Base-by-base conservation (phyloP, 2,329 filamentous ascomycete genomes). In the Ceratocystis albifundus region DNA sequence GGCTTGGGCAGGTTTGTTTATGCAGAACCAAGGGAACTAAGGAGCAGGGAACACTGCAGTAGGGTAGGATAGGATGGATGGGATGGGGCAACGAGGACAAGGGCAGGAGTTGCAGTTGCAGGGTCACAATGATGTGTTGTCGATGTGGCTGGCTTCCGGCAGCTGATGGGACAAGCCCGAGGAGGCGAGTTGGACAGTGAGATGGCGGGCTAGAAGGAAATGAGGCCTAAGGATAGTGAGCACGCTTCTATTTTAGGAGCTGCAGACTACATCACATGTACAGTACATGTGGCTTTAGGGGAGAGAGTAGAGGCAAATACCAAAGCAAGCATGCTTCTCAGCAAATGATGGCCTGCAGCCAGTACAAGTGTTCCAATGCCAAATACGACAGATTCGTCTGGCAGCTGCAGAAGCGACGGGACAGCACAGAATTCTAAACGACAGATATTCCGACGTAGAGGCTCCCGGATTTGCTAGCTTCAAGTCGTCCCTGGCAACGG, bases 401-500 rank as follows among this genome's bases (percentile, higher is more conserved):
- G 53, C 53, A 57, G 22, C 53, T 32, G 53, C 53, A 57, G 53
- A 57, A 28, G 15, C 53, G 53, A 57, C 53, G 53, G 53, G 53
- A 57, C 53, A 57, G 22, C 28, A 57, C 53, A 57, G 22, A 57
- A 57, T 57, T 28, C 53, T 17, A 57, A 57, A 57, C 53, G 30
- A 17, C 25, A 32, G 30, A 5, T 28, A 20, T 57, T 32, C 10
- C 53, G 25, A 32, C 8, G 28, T 30, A n/a, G 17, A n/a, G n/a
- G n/a, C 48, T n/a, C 48, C 48, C n/a, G 48, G 48, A 12, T 41
- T 41, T 25, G 48, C n/a, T 53, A 53, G n/a, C 12, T 17, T 32
- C 53, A 25, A 57, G 53, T 57, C 28, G 36, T 41, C 53, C 53
- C 53, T 57, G 32, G 53, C 53, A 57, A 57, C 53, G 53, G 53